phyloP scores from a whole-genome alignment of 169 alveolate genomes.

The Plasmodium malariae region DNA sequence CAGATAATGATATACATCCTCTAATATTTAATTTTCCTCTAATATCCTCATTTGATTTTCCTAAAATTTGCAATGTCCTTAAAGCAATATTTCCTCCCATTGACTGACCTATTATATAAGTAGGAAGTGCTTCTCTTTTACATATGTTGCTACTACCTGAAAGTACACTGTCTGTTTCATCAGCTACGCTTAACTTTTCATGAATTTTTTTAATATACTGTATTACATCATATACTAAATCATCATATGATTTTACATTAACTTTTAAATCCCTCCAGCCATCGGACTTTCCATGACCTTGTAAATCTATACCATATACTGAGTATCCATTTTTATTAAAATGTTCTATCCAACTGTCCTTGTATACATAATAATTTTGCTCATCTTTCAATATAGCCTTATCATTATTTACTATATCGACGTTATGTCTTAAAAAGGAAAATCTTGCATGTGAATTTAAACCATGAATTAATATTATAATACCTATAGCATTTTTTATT shows the following conservation, averaged over 20 bases:
- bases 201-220: constrained; percentile 12
- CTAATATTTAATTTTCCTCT: constrained; percentile 66
- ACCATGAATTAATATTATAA: constrained; percentile 21
- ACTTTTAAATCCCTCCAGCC: not conserved
- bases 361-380: constrained; percentile 14
- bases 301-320: constrained; percentile 30
- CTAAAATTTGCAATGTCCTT: constrained; percentile 66
- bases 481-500: constrained; percentile 6
- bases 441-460: constrained; percentile 8
- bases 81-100: constrained; percentile 70
- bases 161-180: not conserved
- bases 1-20: constrained; percentile 47
- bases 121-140: not conserved
- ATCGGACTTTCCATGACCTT: constrained; percentile 32
- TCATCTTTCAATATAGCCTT: constrained; percentile 13
- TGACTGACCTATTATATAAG: constrained; percentile 3
- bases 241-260: constrained; percentile 1
- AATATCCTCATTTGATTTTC: constrained; percentile 73
- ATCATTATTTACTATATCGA: constrained; percentile 10
- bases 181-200: not conserved
- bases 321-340: constrained; percentile 4
- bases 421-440: constrained; percentile 4
- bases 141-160: not conserved
- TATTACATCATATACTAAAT: constrained; percentile 17
- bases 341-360: constrained; percentile 15